Evolutionary conservation across 2,329 filamentous ascomycete genomes (phyloP), one percentile per base, ranked within the genome.

Genomic region (Xylaria digitata): DNA sequence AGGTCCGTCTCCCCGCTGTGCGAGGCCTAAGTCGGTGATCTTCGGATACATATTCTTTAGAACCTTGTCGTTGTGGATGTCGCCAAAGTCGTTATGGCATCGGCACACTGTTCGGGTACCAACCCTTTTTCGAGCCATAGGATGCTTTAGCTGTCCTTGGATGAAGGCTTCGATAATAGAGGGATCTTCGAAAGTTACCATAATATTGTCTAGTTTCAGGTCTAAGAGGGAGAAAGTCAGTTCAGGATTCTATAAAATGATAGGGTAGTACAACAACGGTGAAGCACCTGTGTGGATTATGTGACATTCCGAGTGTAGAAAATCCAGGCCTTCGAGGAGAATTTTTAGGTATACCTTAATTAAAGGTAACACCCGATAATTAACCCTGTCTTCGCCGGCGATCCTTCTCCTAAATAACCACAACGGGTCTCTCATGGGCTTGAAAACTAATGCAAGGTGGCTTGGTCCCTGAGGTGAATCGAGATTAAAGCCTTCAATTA

Each of bases 261-360:
- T 34, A 46, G 17, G 42, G 42, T 34, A 48, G 17, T 46, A 42
- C 6, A 45, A 40, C 7, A 50, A 50, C 15, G 32, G 21, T 1
- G 30, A 49, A 50, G 45, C 21, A 60, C 57, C 57, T 50, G 57
- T 60, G 32, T 60, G 57, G 23, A 60, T 50, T 49, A 60, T 15
- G n/a, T 60, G 45, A 13, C 57, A 60, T 49, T 60, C 46, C 17
- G 57, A 60, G 37, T 60, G 45, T 40, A 60, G 32, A 42, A 50
- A 60, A 40, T 60, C 57, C 0, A 60, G 46, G 46, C 57, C 57
- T 45, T 60, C 46, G 15, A 60, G 45, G 21, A 60, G 46, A 49
- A 60, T 19, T 32, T 17, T 49, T 15, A 60, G 34, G 34, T 60
- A 43, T 30, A 15, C 21, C 45, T 60, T 60, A 13, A 60, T 30